Evolutionary conservation across 441 rosid species (phyloP).

Genomic region (Croton setiger): DNA sequence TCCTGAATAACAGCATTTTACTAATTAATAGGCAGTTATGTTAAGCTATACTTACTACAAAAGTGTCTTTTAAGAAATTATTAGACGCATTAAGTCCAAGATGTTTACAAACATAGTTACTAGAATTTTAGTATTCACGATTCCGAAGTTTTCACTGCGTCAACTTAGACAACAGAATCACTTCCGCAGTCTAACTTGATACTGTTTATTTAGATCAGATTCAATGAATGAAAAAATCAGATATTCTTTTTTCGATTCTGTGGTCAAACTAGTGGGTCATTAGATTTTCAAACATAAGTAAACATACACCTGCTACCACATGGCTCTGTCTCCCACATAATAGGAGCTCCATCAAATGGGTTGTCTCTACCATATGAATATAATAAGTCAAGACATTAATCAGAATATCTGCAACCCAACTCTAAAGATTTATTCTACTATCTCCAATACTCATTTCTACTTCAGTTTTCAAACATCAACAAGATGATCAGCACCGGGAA

Average conservation of each 20-base stretch:
- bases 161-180: too few relatives aligned
- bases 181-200: too few relatives aligned
- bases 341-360: neutral
- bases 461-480: neutral
- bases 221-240: neutral
- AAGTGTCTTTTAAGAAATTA: too few relatives aligned
- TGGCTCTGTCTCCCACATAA: slow-evolving; percentile 4
- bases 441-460: neutral
- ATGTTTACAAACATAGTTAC: too few relatives aligned
- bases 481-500: slow-evolving; percentile 6
- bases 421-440: neutral
- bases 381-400: neutral
- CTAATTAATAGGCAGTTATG: too few relatives aligned
- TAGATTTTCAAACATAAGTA: neutral
- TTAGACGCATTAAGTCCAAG: too few relatives aligned
- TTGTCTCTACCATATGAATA: neutral
- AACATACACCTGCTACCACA: slow-evolving; percentile 1
- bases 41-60: too few relatives aligned
- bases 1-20: too few relatives aligned
- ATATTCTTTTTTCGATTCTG: neutral
- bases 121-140: too few relatives aligned
- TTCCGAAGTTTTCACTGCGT: too few relatives aligned
- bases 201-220: neutral
- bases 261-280: neutral
- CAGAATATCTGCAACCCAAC: neutral